Evolutionary conservation across 78 protist genomes (phyloP), one percentile per base, ranked within the genome.

Genomic region (Cavenderia fasciculata): DNA sequence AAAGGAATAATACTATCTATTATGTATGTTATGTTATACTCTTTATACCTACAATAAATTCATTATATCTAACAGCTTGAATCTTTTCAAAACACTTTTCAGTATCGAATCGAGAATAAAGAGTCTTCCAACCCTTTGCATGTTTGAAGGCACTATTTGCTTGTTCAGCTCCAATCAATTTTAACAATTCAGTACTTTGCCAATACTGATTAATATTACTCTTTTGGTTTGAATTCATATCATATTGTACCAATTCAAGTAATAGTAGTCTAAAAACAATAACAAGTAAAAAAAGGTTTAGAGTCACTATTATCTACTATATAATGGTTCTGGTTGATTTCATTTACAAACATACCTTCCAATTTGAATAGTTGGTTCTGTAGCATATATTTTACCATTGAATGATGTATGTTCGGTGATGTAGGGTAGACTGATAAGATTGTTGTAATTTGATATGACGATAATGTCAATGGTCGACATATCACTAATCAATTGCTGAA

Each of bases 31-130:
- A n/a, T 61, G 69, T 6, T 61, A 4, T 16, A 34, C 14, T n/a
- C n/a, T 23, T n/a, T 44, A 59, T 49, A 14, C 44, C 1, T 54
- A 74, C 85, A 11, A 75, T 49, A 62, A 34, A 46, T 36, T 87
- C 87, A 49, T 59, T 54, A 54, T 56, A 87, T 33, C 87, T 40
- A 29, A 87, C 78, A 0, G 93, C 2, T 47, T 66, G 74, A 19
- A 87, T 63, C 75, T 87, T 87, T 46, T 76, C 93, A 76, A 87
- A 75, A 18, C 74, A 87, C 36, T 71, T 73, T 31, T 87, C 93
- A 33, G 59, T 69, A 47, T 87, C 85, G 6, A 46, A n/a, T 19
- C 57, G 41, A 27, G 36, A 56, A 34, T 87, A 87, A 14, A 87
- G 29, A 1, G 63, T 72, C 23, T 27, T 65, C 93, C 93, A 87